Base-by-base conservation (phyloP, 768 basidiomycete genomes). In the Collybia mongolica region DNA sequence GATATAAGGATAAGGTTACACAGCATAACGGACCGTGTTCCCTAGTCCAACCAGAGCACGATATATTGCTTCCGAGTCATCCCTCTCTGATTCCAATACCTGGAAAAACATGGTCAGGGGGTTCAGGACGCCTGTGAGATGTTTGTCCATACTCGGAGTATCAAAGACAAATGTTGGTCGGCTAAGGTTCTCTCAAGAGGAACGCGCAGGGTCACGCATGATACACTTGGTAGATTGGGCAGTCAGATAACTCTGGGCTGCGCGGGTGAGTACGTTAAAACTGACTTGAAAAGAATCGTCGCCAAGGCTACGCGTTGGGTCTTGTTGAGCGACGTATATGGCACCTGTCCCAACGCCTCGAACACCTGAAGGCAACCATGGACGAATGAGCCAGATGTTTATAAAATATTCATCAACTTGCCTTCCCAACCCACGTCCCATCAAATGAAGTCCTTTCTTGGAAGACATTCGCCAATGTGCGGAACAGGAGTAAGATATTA, bases 211-310 rank as follows among this genome's bases (percentile, higher is more conserved):
- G 68, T 65, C 29, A 83, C 63, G 56, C 86, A 89, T 2, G 89
- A 90, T 49, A 86, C 67, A 61, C 88, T 90, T 39, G n/a, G 42
- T 59, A 47, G 53, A 50, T 22, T 24, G 22, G 52, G 22, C 38
- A 26, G 46, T 43, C 12, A 53, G n/a, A 37, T 22, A 44, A 43
- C 3, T 8, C 22, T 19, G 47, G 28, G 41, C 43, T 17, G 11
- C 22, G 29, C 26, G 32, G 17, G 50, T 28, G 11, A 15, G n/a
- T 19, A 26, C 32, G 22, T 28, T 48, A 22, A 15, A 7, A 76
- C 88, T 59, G 57, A 98, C 96, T 98, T 98, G 71, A 98, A 85
- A 26, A 90, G 67, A 29, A 94, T 70, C 0, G 94, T 95, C 3
- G 89, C 84, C 41, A 94, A 61, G 0, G 92, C 88, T 3, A 92